phyloP scores from a whole-genome alignment of 345 rosid genomes.

The Arabidopsis suecica region DNA sequence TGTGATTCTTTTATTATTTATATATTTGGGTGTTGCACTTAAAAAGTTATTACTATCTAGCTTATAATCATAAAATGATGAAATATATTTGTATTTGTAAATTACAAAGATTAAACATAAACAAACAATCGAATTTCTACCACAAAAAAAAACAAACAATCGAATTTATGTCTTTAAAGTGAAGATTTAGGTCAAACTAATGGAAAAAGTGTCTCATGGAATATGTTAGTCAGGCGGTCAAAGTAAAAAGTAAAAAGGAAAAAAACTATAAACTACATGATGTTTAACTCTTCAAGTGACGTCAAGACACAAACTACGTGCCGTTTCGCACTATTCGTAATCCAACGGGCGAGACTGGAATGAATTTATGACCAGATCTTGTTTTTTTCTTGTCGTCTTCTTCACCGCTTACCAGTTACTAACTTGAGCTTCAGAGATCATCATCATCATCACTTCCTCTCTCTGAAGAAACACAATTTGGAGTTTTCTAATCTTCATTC shows the following conservation, averaged over 20 bases:
- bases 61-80: background rate
- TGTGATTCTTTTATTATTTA: conserved; percentile 19
- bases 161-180: background rate
- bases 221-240: background rate
- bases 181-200: too few relatives aligned
- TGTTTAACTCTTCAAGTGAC: background rate
- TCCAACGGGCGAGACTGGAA: background rate
- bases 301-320: background rate
- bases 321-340: background rate
- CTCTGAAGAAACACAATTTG: background rate
- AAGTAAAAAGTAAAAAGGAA: background rate
- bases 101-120: background rate
- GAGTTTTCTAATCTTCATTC: conserved; percentile 17
- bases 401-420: conserved; percentile 1
- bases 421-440: conserved; percentile 21
- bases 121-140: background rate
- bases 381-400: conserved; percentile 22
- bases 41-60: background rate
- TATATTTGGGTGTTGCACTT: conserved; percentile 20
- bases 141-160: background rate
- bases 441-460: conserved; percentile 11
- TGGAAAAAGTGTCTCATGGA: too few relatives aligned
- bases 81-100: too few relatives aligned
- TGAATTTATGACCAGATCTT: conserved; percentile 2
- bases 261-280: conserved; percentile 1